Percentiles rank a stretch among this genome's conserved stretches.
Evolutionary conservation across 192 early-diverging fungal genomes (phyloP).

Genomic region (Umbelopsis isabellina): DNA sequence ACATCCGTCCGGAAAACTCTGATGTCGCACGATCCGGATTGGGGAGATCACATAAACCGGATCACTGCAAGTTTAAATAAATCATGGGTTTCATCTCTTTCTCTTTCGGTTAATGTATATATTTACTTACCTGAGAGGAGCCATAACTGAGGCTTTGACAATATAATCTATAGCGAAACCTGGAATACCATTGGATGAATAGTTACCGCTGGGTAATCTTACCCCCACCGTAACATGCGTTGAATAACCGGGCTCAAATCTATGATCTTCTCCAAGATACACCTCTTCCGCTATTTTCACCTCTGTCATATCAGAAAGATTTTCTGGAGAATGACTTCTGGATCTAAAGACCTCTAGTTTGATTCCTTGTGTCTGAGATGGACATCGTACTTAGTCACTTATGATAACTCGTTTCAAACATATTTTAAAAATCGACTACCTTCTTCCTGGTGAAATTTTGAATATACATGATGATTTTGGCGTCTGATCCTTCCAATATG

Average conservation of each 20-base stretch:
- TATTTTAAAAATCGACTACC: not conserved
- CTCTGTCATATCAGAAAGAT: not conserved
- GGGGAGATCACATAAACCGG: not conserved
- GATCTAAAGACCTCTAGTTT: slow-evolving; percentile 13
- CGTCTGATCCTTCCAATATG: not conserved
- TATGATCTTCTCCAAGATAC: not conserved
- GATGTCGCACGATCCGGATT: slow-evolving; percentile 3
- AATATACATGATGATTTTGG: not conserved
- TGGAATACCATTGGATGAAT: not conserved
- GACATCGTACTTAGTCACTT: too few relatives aligned
- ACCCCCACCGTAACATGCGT: slow-evolving; percentile 13
- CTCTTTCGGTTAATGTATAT: not conserved
- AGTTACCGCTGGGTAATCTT: not conserved
- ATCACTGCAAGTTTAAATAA: not conserved
- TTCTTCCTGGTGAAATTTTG: slow-evolving; percentile 11
- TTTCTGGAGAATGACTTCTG: not conserved
- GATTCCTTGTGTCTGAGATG: slow-evolving; percentile 5
- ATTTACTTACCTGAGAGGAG: not conserved
- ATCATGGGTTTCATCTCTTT: not conserved
- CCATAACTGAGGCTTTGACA: not conserved
- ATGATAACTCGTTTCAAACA: too few relatives aligned
- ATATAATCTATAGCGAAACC: not conserved
- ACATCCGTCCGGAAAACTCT: slow-evolving; percentile 4
- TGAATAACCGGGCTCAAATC: slow-evolving; percentile 9
- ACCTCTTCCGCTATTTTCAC: not conserved